Evolutionary conservation across 371 early-diverging fungal species (phyloP), one percentile per base, ranked within the genome.

Genomic region (Phascolomyces articulosus): DNA sequence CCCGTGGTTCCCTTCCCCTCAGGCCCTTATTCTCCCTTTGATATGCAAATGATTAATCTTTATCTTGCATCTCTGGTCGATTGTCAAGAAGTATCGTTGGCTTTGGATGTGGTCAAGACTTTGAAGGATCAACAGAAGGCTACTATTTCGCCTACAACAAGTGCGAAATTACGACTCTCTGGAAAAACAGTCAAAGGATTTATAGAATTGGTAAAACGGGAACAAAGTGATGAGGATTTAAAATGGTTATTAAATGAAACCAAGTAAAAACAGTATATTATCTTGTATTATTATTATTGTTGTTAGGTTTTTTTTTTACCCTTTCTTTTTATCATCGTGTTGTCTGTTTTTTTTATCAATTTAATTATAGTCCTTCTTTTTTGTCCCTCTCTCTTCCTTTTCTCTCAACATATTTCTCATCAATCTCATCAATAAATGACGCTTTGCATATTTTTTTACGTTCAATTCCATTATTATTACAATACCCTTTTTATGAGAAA

Each of bases 1-100:
- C 66, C 64, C 0, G 70, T 74, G 20, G 69, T 77, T 6, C 78
- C 83, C 0, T 80, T 83, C 66, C 83, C 80, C 1, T 70, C 80
- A 4, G 78, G 69, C 11, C 83, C 83, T 27, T 83, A 83, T 51
- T 70, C 64, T 20, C n/a, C 34, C 21, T n/a, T 67, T 11, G 83
- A 83, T 55, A 68, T 69, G 31, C 49, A 67, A 16, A 77, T 83
- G 62, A 80, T 83, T 20, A 69, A 83, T 55, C 71, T 72, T 27
- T 83, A 75, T 31, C 27, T 83, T 26, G 58, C 61, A 10, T 63
- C 80, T 0, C 49, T 80, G 20, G 27, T 83, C 10, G 77, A 77
- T 58, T 62, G 71, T 15, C 75, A 83, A 68, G 68, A 83, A 40
- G 28, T 79, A 8, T 74, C 79, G 2, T 66, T 82, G n/a, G 62